phyloP scores from a whole-genome alignment of 805 yeast genomes.

The Debaryomyces hansenii region DNA sequence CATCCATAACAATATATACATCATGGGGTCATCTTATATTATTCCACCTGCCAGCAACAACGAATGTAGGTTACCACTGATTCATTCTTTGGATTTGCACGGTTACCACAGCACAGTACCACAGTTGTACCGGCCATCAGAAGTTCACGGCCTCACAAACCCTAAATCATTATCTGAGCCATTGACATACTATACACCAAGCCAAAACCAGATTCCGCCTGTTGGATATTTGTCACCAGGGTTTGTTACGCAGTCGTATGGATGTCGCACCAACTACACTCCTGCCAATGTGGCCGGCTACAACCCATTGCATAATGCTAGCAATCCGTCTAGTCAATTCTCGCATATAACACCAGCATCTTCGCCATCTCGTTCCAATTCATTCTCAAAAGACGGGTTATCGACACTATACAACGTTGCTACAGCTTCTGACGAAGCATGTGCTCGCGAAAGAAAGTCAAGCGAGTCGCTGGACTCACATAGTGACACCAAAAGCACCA shows the following conservation, averaged over 20 bases:
- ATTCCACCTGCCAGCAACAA: conserved; percentile 1
- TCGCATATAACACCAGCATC: not conserved
- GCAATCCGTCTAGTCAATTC: too few species aligned
- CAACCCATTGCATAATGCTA: too few species aligned
- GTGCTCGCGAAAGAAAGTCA: not conserved
- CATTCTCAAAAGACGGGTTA: conserved; percentile 3
- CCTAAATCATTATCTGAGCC: too few species aligned
- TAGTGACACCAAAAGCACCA: not conserved
- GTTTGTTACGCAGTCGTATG: not conserved
- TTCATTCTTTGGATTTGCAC: conserved; percentile 36
- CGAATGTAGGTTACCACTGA: conserved; percentile 28
- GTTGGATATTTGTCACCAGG: not conserved
- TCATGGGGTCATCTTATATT: conserved; percentile 8
- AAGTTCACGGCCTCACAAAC: too few species aligned
- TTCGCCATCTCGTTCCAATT: not conserved
- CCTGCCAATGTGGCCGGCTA: too few species aligned
- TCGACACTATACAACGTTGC: conserved; percentile 8
- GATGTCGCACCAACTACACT: not conserved
- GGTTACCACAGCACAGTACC: conserved; percentile 7
- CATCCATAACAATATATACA: too few species aligned
- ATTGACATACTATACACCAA: too few species aligned
- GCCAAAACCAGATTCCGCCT: not conserved
- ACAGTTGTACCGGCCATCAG: too few species aligned
- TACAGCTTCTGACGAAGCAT: not conserved
- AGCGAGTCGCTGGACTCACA: not conserved